A percentile compares a stretch with the other conserved stretches of the same genome.
Evolutionary conservation across 1,139 yeast genomes (phyloP).

Genomic region (Scheffersomyces quercinus): DNA sequence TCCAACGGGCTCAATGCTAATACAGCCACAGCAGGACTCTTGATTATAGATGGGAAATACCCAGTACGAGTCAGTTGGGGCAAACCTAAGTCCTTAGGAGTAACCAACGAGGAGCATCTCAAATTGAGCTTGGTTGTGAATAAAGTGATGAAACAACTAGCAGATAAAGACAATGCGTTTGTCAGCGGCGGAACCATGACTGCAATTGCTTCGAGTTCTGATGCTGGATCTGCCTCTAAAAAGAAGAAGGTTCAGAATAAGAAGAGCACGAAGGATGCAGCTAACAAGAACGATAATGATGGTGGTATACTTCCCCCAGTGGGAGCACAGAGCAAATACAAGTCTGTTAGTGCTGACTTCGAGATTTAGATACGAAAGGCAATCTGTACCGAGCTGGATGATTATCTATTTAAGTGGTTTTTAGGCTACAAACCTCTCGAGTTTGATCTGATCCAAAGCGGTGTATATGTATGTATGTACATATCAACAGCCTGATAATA

Average conservation of each 20-base stretch:
- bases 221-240: neutral
- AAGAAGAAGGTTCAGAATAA: neutral
- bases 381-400: too few species aligned
- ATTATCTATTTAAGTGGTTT: too few species aligned
- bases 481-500: too few species aligned
- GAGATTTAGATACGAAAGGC: too few species aligned
- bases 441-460: too few species aligned
- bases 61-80: slow-evolving; percentile 73
- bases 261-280: neutral
- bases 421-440: too few species aligned
- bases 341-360: too few species aligned
- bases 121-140: slow-evolving; percentile 56
- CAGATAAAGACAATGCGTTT: slow-evolving; percentile 36
- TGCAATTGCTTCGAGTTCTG: neutral
- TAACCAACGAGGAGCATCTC: slow-evolving; percentile 45
- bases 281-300: too few species aligned
- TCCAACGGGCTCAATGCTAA: slow-evolving; percentile 29
- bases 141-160: slow-evolving; percentile 58
- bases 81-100: slow-evolving; percentile 51
- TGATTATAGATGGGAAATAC: slow-evolving; percentile 30
- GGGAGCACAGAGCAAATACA: too few species aligned
- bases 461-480: too few species aligned
- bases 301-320: too few species aligned
- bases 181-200: neutral
- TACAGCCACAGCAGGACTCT: slow-evolving; percentile 34